A percentile compares a stretch with the other conserved stretches of the same genome.
phyloP scores from a whole-genome alignment of 2,329 filamentous ascomycete species.

The Trichoderma sp. region DNA sequence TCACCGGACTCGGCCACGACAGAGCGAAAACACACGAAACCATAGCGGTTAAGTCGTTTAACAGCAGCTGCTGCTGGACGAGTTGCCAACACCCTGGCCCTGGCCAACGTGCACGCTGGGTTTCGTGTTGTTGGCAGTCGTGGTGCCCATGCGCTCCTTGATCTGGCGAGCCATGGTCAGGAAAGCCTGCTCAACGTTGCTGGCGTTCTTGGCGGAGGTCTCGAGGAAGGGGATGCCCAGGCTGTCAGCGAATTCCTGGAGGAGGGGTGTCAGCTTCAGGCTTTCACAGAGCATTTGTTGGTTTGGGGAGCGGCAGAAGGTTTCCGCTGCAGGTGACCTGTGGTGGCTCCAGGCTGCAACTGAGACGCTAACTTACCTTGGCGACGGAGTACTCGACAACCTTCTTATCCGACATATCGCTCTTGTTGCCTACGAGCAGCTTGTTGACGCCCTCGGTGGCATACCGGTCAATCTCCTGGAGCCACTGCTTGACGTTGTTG shows the following conservation, averaged over 20 bases:
- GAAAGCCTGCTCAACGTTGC: slow-evolving; percentile 99
- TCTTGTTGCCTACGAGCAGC: slow-evolving; percentile 99
- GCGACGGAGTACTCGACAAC: slow-evolving; percentile 99
- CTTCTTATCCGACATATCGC: slow-evolving; percentile 99
- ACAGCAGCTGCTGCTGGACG: slow-evolving; percentile 85
- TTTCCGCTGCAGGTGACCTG: neutral
- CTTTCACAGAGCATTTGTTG: neutral
- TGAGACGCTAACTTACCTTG: slow-evolving; percentile 66
- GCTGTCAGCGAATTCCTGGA: slow-evolving; percentile 96
- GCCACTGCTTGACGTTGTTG: slow-evolving; percentile 99
- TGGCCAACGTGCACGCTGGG: slow-evolving; percentile 94
- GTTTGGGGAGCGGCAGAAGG: neutral
- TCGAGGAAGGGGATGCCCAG: slow-evolving; percentile 99
- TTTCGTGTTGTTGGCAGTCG: slow-evolving; percentile 95
- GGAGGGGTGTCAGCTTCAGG: slow-evolving; percentile 29
- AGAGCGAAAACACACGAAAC: slow-evolving; percentile 24
- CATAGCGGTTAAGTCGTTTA: slow-evolving; percentile 51
- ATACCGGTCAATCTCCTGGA: slow-evolving; percentile 99
- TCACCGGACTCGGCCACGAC: slow-evolving; percentile 25
- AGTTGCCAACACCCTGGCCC: slow-evolving; percentile 89
- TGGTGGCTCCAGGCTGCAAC: slow-evolving; percentile 10
- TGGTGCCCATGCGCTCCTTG: slow-evolving; percentile 99
- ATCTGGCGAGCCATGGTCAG: slow-evolving; percentile 99
- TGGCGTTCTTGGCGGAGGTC: slow-evolving; percentile 99
- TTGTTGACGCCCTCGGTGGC: slow-evolving; percentile 99